A percentile compares a stretch with the other conserved stretches of the same genome.
These are phyloP conservation scores for Guillardia theta DNA, from an alignment of 78 protist genomes.

Conservation along the genomic window DNA sequence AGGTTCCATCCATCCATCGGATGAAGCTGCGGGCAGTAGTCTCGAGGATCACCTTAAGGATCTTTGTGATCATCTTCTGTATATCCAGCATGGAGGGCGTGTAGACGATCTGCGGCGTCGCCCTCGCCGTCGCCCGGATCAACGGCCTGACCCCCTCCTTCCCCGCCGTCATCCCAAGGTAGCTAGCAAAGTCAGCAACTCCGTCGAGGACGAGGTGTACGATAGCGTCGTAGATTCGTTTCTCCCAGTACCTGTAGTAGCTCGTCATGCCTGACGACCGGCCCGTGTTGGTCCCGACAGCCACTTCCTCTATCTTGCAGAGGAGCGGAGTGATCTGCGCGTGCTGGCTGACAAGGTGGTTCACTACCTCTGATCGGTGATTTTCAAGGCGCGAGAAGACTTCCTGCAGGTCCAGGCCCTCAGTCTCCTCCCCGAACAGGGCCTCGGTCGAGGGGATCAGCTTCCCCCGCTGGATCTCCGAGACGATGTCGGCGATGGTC, in stretches of 20 bases:
- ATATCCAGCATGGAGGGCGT: constrained; percentile 65
- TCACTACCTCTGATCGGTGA: not conserved
- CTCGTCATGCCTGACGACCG: not conserved
- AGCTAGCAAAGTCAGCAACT: not conserved
- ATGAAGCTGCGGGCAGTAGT: not conserved
- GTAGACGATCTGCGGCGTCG: constrained; percentile 37
- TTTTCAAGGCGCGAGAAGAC: constrained; percentile 7
- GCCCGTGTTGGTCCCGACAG: constrained; percentile 53
- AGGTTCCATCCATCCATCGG: not conserved
- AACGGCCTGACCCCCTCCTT: not conserved
- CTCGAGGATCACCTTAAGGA: not conserved
- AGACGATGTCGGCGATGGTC: constrained; percentile 43
- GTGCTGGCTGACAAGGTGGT: constrained; percentile 52
- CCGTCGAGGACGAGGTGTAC: not conserved
- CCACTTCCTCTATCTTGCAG: constrained; percentile 68
- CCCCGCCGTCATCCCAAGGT: not conserved
- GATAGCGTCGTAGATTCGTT: not conserved
- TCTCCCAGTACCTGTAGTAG: not conserved
- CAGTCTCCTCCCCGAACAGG: not conserved
- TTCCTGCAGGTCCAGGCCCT: constrained; percentile 50
- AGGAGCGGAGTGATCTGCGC: constrained; percentile 60
- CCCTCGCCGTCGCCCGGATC: not conserved
- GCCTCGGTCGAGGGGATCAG: constrained; percentile 29
- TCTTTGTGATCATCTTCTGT: constrained; percentile 12
- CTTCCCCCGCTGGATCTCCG: constrained; percentile 10